Percentiles rank a stretch among this genome's conserved stretches.
Evolutionary conservation across 768 basidiomycete species (phyloP).

Genomic region (Ephemerocybe angulata): DNA sequence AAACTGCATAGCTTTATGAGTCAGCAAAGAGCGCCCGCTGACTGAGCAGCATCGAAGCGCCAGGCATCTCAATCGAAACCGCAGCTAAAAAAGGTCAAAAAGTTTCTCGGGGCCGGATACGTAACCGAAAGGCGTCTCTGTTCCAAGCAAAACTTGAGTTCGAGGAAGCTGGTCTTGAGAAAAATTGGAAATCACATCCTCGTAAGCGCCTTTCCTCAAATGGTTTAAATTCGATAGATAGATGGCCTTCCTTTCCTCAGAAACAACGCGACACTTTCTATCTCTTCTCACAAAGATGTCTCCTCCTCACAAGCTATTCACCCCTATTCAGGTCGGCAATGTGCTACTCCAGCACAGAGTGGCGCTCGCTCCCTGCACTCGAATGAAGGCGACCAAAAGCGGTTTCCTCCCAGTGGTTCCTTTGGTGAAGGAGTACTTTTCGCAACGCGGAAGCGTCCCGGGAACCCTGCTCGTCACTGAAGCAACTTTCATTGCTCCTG

Average conservation of each 20-base stretch:
- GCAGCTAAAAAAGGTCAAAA: too few species aligned
- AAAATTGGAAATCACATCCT: too few species aligned
- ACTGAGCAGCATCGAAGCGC: too few species aligned
- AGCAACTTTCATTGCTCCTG: slow-evolving; percentile 47
- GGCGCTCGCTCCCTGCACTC: slow-evolving; percentile 52
- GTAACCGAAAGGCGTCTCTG: too few species aligned
- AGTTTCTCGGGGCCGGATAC: too few species aligned
- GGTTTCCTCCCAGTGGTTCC: slow-evolving; percentile 34
- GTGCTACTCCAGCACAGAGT: slow-evolving; percentile 45
- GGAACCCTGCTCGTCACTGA: slow-evolving; percentile 59
- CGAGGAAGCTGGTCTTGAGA: too few species aligned
- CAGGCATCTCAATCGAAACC: too few species aligned
- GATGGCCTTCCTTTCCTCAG: neutral
- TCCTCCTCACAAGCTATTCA: slow-evolving; percentile 38
- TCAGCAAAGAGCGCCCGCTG: too few species aligned
- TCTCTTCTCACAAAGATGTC: neutral
- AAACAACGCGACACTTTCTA: neutral
- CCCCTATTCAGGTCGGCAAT: slow-evolving; percentile 42
- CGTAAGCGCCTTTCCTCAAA: too few species aligned
- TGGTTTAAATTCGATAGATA: too few species aligned
- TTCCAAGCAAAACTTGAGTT: too few species aligned
- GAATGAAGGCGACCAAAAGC: slow-evolving; percentile 33
- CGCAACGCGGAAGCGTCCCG: slow-evolving; percentile 41
- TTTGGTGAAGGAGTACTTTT: slow-evolving; percentile 43
- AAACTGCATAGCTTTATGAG: too few species aligned